These are phyloP conservation scores for Fraxinus sp. DNA, from an alignment of 305 asterid genomes.

Conservation along the genomic window DNA sequence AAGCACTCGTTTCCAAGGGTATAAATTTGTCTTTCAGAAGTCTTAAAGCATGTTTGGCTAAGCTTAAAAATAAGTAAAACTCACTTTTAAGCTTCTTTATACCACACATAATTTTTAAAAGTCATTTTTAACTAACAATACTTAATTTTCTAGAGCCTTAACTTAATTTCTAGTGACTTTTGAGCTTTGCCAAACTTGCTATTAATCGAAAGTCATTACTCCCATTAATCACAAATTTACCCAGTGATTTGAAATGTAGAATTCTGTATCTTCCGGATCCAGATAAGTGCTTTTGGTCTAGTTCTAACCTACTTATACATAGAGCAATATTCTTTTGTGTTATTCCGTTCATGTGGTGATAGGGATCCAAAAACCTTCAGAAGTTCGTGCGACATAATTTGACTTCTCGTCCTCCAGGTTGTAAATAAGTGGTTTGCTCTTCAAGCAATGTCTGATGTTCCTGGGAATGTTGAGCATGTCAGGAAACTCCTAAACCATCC, in stretches of 20 bases:
- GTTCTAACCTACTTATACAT: background rate
- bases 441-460: conserved; percentile 78
- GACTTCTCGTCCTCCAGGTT: conserved; percentile 43
- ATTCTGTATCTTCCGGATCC: background rate
- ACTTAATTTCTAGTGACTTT: background rate
- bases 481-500: conserved; percentile 74
- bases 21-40: background rate
- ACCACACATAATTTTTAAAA: background rate
- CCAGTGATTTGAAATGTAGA: background rate
- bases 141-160: background rate
- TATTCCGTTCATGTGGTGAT: background rate
- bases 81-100: background rate
- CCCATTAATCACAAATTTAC: background rate
- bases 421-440: conserved; percentile 85
- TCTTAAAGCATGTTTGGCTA: background rate
- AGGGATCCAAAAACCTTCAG: background rate
- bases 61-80: background rate
- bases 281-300: background rate
- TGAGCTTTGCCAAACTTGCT: background rate
- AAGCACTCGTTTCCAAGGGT: background rate
- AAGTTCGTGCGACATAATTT: background rate
- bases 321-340: background rate
- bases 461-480: conserved; percentile 86
- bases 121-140: background rate
- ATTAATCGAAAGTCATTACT: background rate